Percentiles rank a stretch among this genome's conserved stretches.
phyloP scores from a whole-genome alignment of 2,329 filamentous ascomycete genomes.

The Nectriaceae sp. region DNA sequence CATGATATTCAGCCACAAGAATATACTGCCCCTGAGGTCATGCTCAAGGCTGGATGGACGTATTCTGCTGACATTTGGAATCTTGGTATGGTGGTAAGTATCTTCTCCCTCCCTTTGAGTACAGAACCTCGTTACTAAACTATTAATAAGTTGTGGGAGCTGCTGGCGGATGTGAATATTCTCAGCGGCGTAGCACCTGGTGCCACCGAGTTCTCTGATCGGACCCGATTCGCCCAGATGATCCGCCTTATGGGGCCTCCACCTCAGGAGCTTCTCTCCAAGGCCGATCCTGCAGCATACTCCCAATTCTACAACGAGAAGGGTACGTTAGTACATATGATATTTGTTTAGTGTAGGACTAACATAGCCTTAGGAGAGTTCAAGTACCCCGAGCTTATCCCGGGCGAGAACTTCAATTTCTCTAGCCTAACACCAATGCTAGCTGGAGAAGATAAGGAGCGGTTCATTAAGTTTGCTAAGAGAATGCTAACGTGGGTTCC shows the following conservation, averaged over 20 bases:
- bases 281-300: slow-evolving; percentile 17
- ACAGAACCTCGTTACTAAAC: neutral
- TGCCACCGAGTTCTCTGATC: slow-evolving; percentile 24
- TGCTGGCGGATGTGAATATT: slow-evolving; percentile 31
- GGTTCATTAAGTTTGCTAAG: slow-evolving; percentile 31
- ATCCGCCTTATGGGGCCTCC: slow-evolving; percentile 31
- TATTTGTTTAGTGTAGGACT: neutral
- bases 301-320: slow-evolving; percentile 24
- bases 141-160: slow-evolving; percentile 28
- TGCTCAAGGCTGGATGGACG: slow-evolving; percentile 31
- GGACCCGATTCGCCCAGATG: slow-evolving; percentile 31
- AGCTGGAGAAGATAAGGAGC: slow-evolving; percentile 21
- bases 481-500: slow-evolving; percentile 34
- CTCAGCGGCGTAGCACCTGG: slow-evolving; percentile 20
- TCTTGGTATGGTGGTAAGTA: slow-evolving; percentile 30
- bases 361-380: slow-evolving; percentile 19
- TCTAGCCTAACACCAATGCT: slow-evolving; percentile 21
- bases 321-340: slow-evolving; percentile 10
- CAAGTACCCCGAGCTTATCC: slow-evolving; percentile 19
- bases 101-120: neutral
- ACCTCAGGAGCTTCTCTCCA: slow-evolving; percentile 23
- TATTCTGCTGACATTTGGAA: slow-evolving; percentile 36
- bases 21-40: slow-evolving; percentile 33
- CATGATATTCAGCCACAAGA: slow-evolving; percentile 32
- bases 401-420: slow-evolving; percentile 21